Evolutionary conservation across 257 asterid genomes (phyloP).

Genomic region (Schizonepeta tenuifolia): DNA sequence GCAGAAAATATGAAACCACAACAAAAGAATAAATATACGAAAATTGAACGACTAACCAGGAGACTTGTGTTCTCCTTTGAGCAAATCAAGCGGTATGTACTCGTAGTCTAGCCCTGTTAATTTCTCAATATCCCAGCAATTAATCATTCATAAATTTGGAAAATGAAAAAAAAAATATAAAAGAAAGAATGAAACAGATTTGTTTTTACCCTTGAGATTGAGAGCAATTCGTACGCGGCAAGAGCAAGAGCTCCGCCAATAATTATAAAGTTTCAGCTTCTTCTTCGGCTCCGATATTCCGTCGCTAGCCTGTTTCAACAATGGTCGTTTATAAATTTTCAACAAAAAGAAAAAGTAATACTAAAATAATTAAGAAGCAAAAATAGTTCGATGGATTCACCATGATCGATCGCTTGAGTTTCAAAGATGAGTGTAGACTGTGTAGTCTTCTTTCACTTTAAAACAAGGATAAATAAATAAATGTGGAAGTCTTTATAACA

Average conservation of each 20-base stretch:
- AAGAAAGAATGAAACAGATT: background rate
- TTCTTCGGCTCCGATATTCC: conserved; percentile 47
- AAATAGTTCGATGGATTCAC: conserved; percentile 22
- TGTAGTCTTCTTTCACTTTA: background rate
- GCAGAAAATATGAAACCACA: background rate
- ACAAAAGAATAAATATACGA: background rate
- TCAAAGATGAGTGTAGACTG: background rate
- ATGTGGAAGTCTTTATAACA: too few relatives aligned
- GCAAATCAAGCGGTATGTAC: conserved; percentile 70
- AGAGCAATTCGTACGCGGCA: conserved; percentile 81
- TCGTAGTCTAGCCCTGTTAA: conserved; percentile 70
- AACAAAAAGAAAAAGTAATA: background rate
- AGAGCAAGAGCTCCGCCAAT: conserved; percentile 88
- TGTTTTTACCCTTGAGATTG: conserved; percentile 58
- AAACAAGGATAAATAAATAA: too few relatives aligned
- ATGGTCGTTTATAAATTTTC: background rate
- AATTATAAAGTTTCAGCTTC: conserved; percentile 73
- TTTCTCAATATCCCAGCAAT: conserved; percentile 11
- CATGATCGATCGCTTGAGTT: conserved; percentile 33
- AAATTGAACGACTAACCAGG: conserved; percentile 54
- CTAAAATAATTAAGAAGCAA: background rate
- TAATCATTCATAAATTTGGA: conserved; percentile 3
- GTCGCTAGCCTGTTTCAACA: conserved; percentile 40
- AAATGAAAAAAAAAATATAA: background rate
- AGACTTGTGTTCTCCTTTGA: conserved; percentile 67